A percentile compares a stretch with the other conserved stretches of the same genome.
Evolutionary conservation across 164 flowering plant species (phyloP).

Genomic region (Santalum album): DNA sequence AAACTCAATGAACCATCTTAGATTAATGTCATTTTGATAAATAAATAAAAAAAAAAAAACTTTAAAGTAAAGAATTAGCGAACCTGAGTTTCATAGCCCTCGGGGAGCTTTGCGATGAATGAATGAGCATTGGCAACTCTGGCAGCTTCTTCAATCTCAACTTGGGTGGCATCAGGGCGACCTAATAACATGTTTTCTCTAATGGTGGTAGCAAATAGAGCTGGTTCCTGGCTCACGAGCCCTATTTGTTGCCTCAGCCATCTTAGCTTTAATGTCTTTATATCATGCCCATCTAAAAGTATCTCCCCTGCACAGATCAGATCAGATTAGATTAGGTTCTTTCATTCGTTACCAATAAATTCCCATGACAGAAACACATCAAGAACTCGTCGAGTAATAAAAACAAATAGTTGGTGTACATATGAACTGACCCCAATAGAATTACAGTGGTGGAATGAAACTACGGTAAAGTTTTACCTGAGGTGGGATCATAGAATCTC

Average conservation of each 20-base stretch:
- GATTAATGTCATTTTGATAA: background rate
- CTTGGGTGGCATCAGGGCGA: conserved; percentile 68
- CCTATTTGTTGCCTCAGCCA: conserved; percentile 98
- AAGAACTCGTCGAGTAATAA: too few species aligned
- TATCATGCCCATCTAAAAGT: conserved; percentile 86
- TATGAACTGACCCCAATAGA: too few species aligned
- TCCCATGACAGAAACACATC: too few species aligned
- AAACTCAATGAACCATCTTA: too few species aligned
- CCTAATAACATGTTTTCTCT: conserved; percentile 88
- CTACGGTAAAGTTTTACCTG: conserved; percentile 44
- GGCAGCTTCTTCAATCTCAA: conserved; percentile 92
- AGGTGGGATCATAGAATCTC: conserved; percentile 76
- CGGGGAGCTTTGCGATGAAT: conserved; percentile 78
- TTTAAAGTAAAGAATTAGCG: conserved; percentile 3
- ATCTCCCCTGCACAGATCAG: conserved; percentile 54
- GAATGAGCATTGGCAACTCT: conserved; percentile 96
- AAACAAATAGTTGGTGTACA: too few species aligned
- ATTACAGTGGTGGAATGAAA: too few species aligned
- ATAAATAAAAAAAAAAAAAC: background rate
- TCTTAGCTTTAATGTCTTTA: conserved; percentile 64
- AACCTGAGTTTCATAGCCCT: conserved; percentile 92
- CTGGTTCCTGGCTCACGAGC: conserved; percentile 97
- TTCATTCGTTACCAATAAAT: conserved; percentile 3
- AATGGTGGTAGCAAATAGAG: conserved; percentile 87
- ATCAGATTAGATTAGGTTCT: too few species aligned